Evolutionary conservation across 1,139 yeast genomes (phyloP), one percentile per base, ranked within the genome.

Genomic region (Casaregolazyma suthepensis): DNA sequence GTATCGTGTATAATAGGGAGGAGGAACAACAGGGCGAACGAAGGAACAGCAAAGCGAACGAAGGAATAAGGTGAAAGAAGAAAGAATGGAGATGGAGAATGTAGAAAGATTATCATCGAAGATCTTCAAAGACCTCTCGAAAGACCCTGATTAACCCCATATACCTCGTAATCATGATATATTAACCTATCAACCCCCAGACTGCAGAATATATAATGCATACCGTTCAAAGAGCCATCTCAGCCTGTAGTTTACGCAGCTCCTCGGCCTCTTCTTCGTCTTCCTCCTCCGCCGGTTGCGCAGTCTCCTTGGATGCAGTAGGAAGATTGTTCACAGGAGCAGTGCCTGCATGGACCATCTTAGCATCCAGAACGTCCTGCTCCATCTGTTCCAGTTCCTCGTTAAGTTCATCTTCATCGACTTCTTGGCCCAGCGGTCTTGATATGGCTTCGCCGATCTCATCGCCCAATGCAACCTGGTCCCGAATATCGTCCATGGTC

Each of bases 401-500:
- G 70, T 91, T 96, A 61, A 89, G 90, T 64, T 86, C 94, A 63
- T 85, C 90, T 52, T 82, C 80, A 61, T 85, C 91, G 57, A 83
- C 83, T 56, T 88, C 96, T 51, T 82, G 79, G 54, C 91, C 93
- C 58, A 90, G 78, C 12, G 97, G 96, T 72, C 96, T 81, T 48
- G 96, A 86, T 57, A 93, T 90, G 47, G 99, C 98, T 56, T 93
- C 97, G 52, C 96, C 85, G 55, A 93, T 90, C 74, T 93, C 99
- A 63, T 90, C 96, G 46, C 96, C 89, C 63, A 89, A 78, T 64
- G 91, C 96, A 53, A 93, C 95, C 72, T 93, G 99, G 68, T 93
- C 99, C 64, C 98, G 82, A 59, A 94, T 89, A 61, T 91, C 96
- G 69, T 93, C 99, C 98, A 93, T 93, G n/a, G 98, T 91, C 64